Base-by-base conservation (phyloP, 805 yeast species). In the Candida gorgasii region DNA sequence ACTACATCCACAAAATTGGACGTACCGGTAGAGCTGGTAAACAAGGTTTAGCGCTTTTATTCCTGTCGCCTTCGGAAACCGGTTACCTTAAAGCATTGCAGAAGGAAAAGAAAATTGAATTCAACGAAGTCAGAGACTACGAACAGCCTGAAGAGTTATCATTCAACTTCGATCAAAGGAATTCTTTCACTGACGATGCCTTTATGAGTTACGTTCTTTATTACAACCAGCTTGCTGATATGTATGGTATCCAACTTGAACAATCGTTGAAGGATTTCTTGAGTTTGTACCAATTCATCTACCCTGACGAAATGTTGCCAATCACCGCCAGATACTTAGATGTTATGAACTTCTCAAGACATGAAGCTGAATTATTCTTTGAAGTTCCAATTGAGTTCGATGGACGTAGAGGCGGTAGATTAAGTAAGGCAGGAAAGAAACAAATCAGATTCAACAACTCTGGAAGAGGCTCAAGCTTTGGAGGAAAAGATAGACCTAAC, bases 1-100 rank as follows among this genome's bases (percentile, higher is more conserved):
- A 85, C 49, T 89, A 90, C 60, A 80, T 89, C 45, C 98, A 92
- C 67, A 84, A 96, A 63, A 84, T 92, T 57, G 98, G 98, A 46
- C 83, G 98, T 74, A 92, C 97, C 12, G 98, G 95, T 32, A 81
- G 98, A 67, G 95, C 90, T 42, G 97, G 96, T 43, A 75, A 76
- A 45, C 68, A 73, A 17, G 98, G 98, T 48, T 71, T 75, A 37
- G 86, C 96, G 4, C 62, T 79, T 12, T 61, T 86, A 45, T 82
- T 79, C 57, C 54, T 81, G 36, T 69, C 84, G 22, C 62, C 73
- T 48, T 62, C 67, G 37, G 96, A 89, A 61, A 51, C 64, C 27
- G 73, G 75, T 24, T 89, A 79, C 60, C 62, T 80, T 29, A 61
- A 65, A 29, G 65, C 68, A 2, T 72, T 88, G 55, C 61, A 54